Percentiles rank a stretch among this genome's conserved stretches.
These are phyloP conservation scores for Pezicula carpinea DNA, from an alignment of 2,329 filamentous ascomycete species.

Conservation along the genomic window DNA sequence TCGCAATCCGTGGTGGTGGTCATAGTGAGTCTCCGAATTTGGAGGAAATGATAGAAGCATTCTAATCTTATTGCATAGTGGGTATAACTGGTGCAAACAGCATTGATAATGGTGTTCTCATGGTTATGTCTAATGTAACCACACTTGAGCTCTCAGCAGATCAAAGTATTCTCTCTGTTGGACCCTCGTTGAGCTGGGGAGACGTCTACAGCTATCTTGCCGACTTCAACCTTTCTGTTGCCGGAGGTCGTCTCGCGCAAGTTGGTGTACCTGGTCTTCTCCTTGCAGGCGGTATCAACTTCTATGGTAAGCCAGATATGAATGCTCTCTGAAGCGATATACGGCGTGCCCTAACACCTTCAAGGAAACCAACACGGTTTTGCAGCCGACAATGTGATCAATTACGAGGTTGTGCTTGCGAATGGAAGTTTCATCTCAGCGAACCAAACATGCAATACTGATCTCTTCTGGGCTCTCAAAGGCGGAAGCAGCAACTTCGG, in stretches of 20 bases:
- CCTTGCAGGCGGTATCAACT: conserved; percentile 7
- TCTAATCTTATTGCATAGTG: conserved; percentile 15
- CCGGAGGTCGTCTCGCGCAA: conserved; percentile 4
- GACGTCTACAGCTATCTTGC: conserved; percentile 6
- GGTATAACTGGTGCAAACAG: neutral
- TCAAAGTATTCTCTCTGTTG: conserved; percentile 2
- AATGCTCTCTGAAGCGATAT: too few relatives aligned
- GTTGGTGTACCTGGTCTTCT: conserved; percentile 9
- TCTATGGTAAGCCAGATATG: neutral
- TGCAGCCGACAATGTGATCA: conserved; percentile 40
- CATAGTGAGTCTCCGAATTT: conserved; percentile 2
- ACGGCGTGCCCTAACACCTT: neutral
- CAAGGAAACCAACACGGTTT: conserved; percentile 31
- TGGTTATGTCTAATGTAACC: conserved; percentile 3
- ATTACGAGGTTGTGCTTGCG: conserved; percentile 46
- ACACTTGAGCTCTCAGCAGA: conserved; percentile 16
- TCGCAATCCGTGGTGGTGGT: conserved; percentile 8
- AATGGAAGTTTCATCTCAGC: conserved; percentile 44
- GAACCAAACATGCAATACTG: conserved; percentile 35
- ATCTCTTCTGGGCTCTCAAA: conserved; percentile 48
- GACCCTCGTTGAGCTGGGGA: conserved; percentile 2
- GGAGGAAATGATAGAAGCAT: neutral
- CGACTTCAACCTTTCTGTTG: conserved; percentile 3
- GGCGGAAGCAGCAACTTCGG: conserved; percentile 54
- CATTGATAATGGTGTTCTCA: conserved; percentile 3